Base-by-base conservation (phyloP, 2,329 filamentous ascomycete genomes). In the Ophiostoma ips region DNA sequence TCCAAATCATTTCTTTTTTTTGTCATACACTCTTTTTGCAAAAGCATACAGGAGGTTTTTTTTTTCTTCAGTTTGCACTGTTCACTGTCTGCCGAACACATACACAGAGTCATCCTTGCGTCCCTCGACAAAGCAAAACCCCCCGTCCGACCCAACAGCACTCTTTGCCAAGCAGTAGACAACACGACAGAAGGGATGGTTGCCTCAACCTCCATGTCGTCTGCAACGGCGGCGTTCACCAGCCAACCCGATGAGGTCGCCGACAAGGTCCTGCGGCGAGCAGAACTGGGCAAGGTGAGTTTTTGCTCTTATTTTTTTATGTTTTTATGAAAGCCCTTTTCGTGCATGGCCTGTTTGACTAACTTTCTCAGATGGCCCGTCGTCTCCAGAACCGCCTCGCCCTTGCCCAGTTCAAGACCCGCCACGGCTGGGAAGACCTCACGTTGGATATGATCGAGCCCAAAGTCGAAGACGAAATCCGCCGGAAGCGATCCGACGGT, bases 391-490 rank as follows among this genome's bases (percentile, higher is more conserved):
- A 94, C 71, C 87, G 90, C 56, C 80, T 98, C 53, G 90, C 92
- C 52, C 79, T 96, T 56, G 92, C 92, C 63, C 92, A 94, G 67
- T 92, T 95, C 76, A 96, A 96, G 71, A 88, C 92, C 58, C 88
- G 94, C 68, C 84, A 94, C 70, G 89, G 89, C 64, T 94, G 88
- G 82, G 84, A 95, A 67, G 86, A 92, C 66, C 76, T 94, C 63
- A 86, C 84, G 55, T 78, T 94, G 61, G 86, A 88, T 63, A 81
- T 75, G 54, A 87, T 95, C 68, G 87, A 94, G 67, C 87, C 87
- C 48, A 84, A 83, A 63, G 71, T 90, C 55, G 83, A 90, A 62
- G 78, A 88, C 62, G 79, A 90, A 67, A 73, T 89, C 63, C 79
- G 83, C 68, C 76, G 81, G 58, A 84, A 83, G 67, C 77, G 84